A percentile compares a stretch with the other conserved stretches of the same genome.
phyloP scores from a whole-genome alignment of 345 rosid species.

The Erucastrum elatum region DNA sequence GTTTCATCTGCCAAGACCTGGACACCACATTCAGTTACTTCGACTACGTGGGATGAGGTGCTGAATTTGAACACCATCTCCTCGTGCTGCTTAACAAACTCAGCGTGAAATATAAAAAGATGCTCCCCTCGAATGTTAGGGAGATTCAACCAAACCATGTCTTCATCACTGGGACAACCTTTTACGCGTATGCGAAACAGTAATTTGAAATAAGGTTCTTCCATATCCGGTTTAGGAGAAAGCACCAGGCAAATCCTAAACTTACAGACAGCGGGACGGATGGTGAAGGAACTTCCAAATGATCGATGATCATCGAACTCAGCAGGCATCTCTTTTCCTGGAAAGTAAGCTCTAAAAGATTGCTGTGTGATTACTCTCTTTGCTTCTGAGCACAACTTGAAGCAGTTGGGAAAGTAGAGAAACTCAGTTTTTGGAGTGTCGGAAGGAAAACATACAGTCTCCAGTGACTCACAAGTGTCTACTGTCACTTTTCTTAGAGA shows the following conservation, averaged over 20 bases:
- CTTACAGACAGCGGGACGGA: not conserved
- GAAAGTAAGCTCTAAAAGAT: not conserved
- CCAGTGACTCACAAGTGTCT: slow-evolving; percentile 3
- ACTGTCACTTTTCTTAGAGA: not conserved
- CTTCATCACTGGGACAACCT: not conserved
- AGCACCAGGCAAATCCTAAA: slow-evolving; percentile 2
- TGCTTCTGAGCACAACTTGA: not conserved
- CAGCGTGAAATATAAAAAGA: not conserved
- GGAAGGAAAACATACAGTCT: not conserved
- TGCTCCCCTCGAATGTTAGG: not conserved
- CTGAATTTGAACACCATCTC: slow-evolving; percentile 5
- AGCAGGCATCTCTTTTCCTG: not conserved
- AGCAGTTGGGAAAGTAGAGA: slow-evolving; percentile 3
- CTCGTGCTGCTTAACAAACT: not conserved
- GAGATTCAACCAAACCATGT: not conserved
- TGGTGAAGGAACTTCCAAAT: not conserved
- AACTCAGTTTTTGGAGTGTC: not conserved
- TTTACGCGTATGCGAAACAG: not conserved
- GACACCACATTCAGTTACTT: not conserved
- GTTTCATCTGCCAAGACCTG: not conserved
- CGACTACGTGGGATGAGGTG: not conserved
- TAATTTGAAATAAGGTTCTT: not conserved
- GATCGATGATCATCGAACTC: slow-evolving; percentile 5
- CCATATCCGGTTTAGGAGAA: not conserved
- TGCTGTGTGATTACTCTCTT: not conserved